Evolutionary conservation across 169 alveolate species (phyloP), one percentile per base, ranked within the genome.

Genomic region (Eimeria praecox): DNA sequence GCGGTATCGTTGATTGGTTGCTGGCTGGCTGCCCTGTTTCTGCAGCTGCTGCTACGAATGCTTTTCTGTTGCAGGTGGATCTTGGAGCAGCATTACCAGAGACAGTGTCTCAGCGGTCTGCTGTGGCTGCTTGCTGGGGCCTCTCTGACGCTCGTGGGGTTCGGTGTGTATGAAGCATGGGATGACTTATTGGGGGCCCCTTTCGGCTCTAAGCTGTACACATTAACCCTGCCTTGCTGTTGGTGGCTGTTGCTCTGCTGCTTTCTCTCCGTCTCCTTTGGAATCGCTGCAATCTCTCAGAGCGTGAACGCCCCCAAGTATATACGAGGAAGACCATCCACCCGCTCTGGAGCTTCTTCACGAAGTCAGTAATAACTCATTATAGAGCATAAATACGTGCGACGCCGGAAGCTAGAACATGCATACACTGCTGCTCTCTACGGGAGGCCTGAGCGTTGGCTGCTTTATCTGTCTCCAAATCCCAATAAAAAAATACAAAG

Each of bases 171-270:
- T n/a, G 56, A 54, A 59, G 78, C 80, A 2, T 86, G 92, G 92
- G 92, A 86, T 10, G 92, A 86, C 62, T 40, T 86, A 20, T 59
- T 24, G 40, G 92, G 66, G 64, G 78, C 92, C 24, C 92, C 92
- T 30, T 38, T 86, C 78, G 92, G 92, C n/a, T 44, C 66, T 35
- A 56, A 59, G 35, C 92, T 86, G 46, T 86, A 86, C 62, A 86
- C 80, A 30, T 35, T 86, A 59, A 86, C 92, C 40, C 38, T 86
- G 44, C 92, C 92, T 33, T 86, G 92, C 78, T 86, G 92, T 46
- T 86, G 92, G 92, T 86, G 92, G 92, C 49, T 86, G 92, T 40
- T 86, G 62, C 80, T 86, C 78, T 86, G 92, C 80, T 86, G 92
- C 78, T 59, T 54, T 33, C 80, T 86, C 27, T 86, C 92, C 44